Evolutionary conservation across 805 yeast species (phyloP).

Genomic region (Helenozyma baotianmanensis): DNA sequence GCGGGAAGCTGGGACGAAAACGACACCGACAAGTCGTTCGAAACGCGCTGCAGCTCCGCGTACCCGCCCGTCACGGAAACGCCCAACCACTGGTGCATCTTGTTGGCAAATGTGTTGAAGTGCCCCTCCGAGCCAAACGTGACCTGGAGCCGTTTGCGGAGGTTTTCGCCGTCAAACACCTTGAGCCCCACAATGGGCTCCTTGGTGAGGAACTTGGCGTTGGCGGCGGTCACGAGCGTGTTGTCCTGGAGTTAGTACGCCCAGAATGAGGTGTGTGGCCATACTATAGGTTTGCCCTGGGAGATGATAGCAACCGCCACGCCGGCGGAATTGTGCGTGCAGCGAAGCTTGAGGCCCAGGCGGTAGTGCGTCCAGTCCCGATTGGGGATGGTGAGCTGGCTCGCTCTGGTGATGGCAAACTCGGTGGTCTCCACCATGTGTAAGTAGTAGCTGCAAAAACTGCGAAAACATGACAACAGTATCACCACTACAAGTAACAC

Average conservation of each 20-base stretch:
- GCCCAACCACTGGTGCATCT: constrained; percentile 13
- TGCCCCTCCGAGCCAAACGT: constrained; percentile 15
- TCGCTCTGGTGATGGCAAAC: constrained; percentile 15
- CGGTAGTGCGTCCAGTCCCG: constrained; percentile 19
- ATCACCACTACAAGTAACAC: too few relatives aligned
- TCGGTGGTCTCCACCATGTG: constrained; percentile 13
- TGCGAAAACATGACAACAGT: background rate
- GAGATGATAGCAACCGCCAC: constrained; percentile 12
- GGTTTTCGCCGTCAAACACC: constrained; percentile 14
- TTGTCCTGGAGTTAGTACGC: constrained; percentile 12
- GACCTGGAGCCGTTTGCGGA: constrained; percentile 14
- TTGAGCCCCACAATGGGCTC: constrained; percentile 16
- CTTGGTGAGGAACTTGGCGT: constrained; percentile 13
- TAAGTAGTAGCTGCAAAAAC: background rate
- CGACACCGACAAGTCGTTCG: too few relatives aligned
- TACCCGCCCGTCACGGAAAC: constrained; percentile 4
- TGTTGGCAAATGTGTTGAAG: constrained; percentile 13
- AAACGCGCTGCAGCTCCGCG: constrained; percentile 7
- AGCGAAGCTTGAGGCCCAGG: constrained; percentile 17
- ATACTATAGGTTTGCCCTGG: constrained; percentile 17
- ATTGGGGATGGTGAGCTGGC: constrained; percentile 17
- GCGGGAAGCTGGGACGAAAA: too few relatives aligned
- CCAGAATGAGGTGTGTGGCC: too few relatives aligned
- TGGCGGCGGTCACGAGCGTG: constrained; percentile 9
- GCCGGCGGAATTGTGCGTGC: constrained; percentile 8